phyloP scores from a whole-genome alignment of 176 grass and related monocot genomes.

The Rhynchospora tenuis region DNA sequence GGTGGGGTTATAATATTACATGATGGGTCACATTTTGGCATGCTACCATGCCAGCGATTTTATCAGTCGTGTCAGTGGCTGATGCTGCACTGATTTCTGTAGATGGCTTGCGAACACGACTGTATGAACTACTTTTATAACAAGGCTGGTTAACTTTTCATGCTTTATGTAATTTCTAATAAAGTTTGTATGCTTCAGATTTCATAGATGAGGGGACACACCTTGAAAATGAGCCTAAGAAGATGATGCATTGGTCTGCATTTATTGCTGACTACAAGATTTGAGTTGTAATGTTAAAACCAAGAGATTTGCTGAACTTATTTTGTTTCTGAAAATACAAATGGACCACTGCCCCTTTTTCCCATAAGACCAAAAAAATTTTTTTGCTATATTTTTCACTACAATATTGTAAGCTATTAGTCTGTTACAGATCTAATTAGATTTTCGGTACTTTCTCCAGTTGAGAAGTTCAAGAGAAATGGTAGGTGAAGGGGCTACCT shows the following conservation, averaged over 20 bases:
- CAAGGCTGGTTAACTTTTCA: too few relatives aligned
- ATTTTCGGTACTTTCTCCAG: slow-evolving; percentile 36
- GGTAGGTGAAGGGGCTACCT: slow-evolving; percentile 79
- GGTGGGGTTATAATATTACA: slow-evolving; percentile 83
- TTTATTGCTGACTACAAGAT: background rate
- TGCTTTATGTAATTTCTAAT: too few relatives aligned
- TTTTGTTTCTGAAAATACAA: too few relatives aligned
- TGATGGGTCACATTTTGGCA: slow-evolving; percentile 86
- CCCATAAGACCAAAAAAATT: too few relatives aligned
- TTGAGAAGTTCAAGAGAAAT: slow-evolving; percentile 92
- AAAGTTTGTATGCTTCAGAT: too few relatives aligned
- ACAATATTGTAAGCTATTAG: background rate
- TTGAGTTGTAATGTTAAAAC: background rate
- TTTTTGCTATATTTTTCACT: background rate
- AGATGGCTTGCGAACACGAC: slow-evolving; percentile 80
- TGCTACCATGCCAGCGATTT: slow-evolving; percentile 68
- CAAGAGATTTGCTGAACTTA: background rate
- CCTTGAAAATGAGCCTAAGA: too few relatives aligned
- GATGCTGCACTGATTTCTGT: slow-evolving; percentile 79
- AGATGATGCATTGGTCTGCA: too few relatives aligned
- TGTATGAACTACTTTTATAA: slow-evolving; percentile 26
- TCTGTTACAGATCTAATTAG: background rate
- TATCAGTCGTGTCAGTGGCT: slow-evolving; percentile 69
- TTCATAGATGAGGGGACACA: too few relatives aligned
- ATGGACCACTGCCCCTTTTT: too few relatives aligned